phyloP scores from a whole-genome alignment of 257 asterid species.

The Ocimum tenuiflorum region DNA sequence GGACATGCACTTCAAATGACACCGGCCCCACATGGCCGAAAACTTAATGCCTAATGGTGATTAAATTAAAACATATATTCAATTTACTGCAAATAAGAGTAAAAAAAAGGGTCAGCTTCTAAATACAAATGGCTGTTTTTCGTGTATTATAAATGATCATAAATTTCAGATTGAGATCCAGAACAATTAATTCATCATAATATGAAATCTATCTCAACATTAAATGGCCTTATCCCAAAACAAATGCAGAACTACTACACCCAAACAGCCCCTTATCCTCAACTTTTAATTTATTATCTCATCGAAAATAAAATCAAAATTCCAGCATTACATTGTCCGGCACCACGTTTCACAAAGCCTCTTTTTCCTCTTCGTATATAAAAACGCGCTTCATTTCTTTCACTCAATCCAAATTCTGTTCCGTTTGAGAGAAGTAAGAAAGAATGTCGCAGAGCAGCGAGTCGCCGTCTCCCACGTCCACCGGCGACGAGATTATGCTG shows the following conservation, averaged over 20 bases:
- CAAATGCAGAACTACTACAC: background rate
- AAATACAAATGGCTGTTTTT: no score
- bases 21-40: no score
- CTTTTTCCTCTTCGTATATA: constrained; percentile 25
- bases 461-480: constrained; percentile 26
- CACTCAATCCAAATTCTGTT: constrained; percentile 13
- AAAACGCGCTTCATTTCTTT: constrained; percentile 14
- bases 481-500: constrained; percentile 58
- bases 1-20: no score
- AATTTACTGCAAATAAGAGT: no score
- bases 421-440: background rate
- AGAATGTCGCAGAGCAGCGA: constrained; percentile 35
- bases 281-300: background rate
- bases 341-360: constrained; percentile 29
- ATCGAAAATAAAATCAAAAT: constrained; percentile 3
- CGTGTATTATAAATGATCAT: no score
- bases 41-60: no score
- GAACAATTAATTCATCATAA: background rate
- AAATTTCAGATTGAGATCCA: no score
- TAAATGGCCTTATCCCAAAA: constrained; percentile 4
- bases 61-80: no score
- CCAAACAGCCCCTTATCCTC: constrained; percentile 14
- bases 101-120: no score
- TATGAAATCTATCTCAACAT: background rate
- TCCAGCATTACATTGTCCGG: constrained; percentile 41